Evolutionary conservation across 768 basidiomycete genomes (phyloP), one percentile per base, ranked within the genome.

Genomic region (Tulasnella sp.): DNA sequence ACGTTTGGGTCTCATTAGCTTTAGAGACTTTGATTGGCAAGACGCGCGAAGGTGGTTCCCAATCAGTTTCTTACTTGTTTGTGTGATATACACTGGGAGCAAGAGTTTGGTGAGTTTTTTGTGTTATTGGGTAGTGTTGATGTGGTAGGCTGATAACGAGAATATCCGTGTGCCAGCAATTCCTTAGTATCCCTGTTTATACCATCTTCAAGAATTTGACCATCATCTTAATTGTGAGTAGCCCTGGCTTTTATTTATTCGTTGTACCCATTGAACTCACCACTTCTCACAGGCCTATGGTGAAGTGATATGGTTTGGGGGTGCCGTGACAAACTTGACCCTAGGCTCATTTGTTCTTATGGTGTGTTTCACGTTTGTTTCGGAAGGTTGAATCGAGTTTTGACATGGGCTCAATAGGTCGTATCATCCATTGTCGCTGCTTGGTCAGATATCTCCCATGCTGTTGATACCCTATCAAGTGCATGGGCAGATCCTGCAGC

Each of bases 151-250:
- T 48, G 46, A 41, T 29, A 15, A 16, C 48, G 29, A 45, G 25
- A 19, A 16, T 32, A 45, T 28, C 10, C 28, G 27, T 54, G 25
- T 4, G 4, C 25, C 65, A 96, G 91, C 95, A 98, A 92, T 89
- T 81, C 67, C 72, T 99, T 43, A 86, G 79, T 57, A 98, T 99
- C 66, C 95, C 95, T 0, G 81, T 96, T 24, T 99, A 96, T 68
- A 98, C 95, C 0, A 98, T 99, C 57, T 98, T 98, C 77, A 99
- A 99, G 68, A 99, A 99, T 64, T 62, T 98, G 61, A 96, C 95
- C n/a, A 99, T 98, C 60, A 98, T 99, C 58, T 75, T 99, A 25
- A 98, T 98, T 62, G 92, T 89, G 57, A 58, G 83, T 71, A 28
- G 28, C n/a, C n/a, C n/a, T 40, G 10, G 19, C 9, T 42, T 34